A percentile compares a stretch with the other conserved stretches of the same genome.
Conservation (phyloP, 306 rosid genomes). For the Cotoneaster glaucophyllus region DNA sequence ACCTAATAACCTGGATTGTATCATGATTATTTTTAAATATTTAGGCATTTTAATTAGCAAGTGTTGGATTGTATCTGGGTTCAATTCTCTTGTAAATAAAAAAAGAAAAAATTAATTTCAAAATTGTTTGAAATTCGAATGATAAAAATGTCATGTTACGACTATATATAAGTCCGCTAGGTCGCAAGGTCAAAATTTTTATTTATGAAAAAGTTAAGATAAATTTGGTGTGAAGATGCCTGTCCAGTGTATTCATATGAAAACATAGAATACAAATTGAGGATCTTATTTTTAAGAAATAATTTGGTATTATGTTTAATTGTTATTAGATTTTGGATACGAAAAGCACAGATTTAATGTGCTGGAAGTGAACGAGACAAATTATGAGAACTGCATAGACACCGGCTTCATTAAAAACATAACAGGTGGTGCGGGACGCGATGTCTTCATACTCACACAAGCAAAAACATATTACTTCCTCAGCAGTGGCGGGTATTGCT, state of each 20-base stretch:
- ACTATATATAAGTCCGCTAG: no score
- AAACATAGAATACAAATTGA: not conserved
- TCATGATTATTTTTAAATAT: no score
- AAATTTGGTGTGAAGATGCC: not conserved
- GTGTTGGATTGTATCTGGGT: no score
- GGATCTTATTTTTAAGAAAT: not conserved
- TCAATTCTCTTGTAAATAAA: no score
- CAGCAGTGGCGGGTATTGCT: constrained; percentile 14
- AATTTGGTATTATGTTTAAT: not conserved
- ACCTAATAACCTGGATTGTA: no score
- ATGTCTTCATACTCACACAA: constrained; percentile 13
- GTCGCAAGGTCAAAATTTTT: not conserved
- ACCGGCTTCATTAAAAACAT: constrained; percentile 4
- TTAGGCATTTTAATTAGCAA: no score
- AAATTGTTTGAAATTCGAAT: no score
- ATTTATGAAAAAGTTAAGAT: not conserved
- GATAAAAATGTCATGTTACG: no score
- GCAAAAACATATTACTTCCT: constrained; percentile 19
- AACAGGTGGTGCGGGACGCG: constrained; percentile 14
- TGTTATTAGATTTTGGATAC: constrained; percentile 14
- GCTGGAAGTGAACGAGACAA: constrained; percentile 17
- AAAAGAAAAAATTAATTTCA: no score
- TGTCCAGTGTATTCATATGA: not conserved
- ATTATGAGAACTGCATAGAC: constrained; percentile 12
- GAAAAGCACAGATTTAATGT: constrained; percentile 13